Percentiles rank a stretch among this genome's conserved stretches.
Conservation (phyloP, 495 filamentous ascomycete species). For the Eremomyces bilateralis region DNA sequence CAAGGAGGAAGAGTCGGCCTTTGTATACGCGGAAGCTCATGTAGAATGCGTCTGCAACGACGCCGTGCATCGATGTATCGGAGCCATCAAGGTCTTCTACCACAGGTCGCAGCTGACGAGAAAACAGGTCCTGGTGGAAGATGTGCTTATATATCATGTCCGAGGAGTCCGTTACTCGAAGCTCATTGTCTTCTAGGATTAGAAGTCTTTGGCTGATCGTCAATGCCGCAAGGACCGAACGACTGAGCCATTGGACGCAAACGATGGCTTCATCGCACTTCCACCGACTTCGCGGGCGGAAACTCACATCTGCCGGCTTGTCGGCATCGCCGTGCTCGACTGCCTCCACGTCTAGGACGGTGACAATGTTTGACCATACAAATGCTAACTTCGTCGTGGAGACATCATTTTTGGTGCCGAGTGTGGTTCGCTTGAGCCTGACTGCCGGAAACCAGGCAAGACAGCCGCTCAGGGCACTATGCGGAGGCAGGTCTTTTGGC, state of each 20-base stretch:
- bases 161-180: conserved; percentile 82
- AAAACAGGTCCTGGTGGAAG: conserved; percentile 76
- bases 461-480: conserved; percentile 80
- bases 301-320: conserved; percentile 54
- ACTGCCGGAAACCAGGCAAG: conserved; percentile 95
- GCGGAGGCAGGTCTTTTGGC: conserved; percentile 73
- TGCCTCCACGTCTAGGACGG: conserved; percentile 69
- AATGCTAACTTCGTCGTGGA: conserved; percentile 83
- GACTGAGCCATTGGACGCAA: conserved; percentile 87
- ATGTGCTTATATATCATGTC: conserved; percentile 84
- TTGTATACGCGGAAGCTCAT: conserved; percentile 96
- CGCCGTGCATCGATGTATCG: conserved; percentile 76
- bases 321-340: conserved; percentile 36
- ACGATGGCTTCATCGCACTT: conserved; percentile 89
- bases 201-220: conserved; percentile 86
- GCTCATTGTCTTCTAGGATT: conserved; percentile 71
- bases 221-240: conserved; percentile 75
- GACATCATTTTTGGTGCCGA: conserved; percentile 23
- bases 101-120: conserved; percentile 54
- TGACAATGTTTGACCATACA: conserved; percentile 93
- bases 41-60: conserved; percentile 91
- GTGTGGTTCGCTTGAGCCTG: conserved; percentile 57
- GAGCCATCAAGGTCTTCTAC: conserved; percentile 80
- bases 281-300: conserved; percentile 74
- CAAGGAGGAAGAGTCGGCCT: conserved; percentile 74